Evolutionary conservation across 1,139 yeast species (phyloP).

Genomic region (Taphrina flavorubra): DNA sequence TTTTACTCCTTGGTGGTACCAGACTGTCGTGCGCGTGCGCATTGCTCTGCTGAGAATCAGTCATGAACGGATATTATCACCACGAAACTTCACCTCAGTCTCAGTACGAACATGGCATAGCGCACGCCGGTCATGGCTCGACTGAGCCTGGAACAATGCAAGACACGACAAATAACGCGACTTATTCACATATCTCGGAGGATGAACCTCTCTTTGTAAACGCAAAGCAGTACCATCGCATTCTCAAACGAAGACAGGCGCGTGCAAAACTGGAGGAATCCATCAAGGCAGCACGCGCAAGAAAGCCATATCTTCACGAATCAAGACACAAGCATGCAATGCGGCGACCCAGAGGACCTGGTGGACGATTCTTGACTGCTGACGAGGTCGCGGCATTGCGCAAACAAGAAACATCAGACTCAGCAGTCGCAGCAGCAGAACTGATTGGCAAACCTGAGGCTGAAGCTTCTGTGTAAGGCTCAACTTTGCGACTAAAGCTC

Average conservation of each 20-base stretch:
- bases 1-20: no score
- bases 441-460: conserved; percentile 2
- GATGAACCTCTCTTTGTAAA: conserved; percentile 97
- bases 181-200: conserved; percentile 24
- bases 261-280: conserved; percentile 91
- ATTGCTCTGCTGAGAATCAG: background rate
- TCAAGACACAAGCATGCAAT: conserved; percentile 98
- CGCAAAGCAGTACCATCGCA: conserved; percentile 96
- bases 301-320: conserved; percentile 94
- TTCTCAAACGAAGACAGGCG: conserved; percentile 88
- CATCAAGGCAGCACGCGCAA: conserved; percentile 61
- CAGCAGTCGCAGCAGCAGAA: conserved; percentile 1
- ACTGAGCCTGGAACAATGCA: background rate
- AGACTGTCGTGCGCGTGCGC: no score
- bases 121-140: conserved; percentile 5
- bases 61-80: conserved; percentile 25
- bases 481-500: background rate
- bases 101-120: conserved; percentile 14
- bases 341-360: conserved; percentile 99
- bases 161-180: conserved; percentile 6
- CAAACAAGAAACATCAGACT: conserved; percentile 54
- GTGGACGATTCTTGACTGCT: conserved; percentile 94
- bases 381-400: conserved; percentile 85
- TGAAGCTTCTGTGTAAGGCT: background rate
- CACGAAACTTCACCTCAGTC: conserved; percentile 14